Evolutionary conservation across 2,329 filamentous ascomycete genomes (phyloP).

Genomic region (Aspergillus jensenii): DNA sequence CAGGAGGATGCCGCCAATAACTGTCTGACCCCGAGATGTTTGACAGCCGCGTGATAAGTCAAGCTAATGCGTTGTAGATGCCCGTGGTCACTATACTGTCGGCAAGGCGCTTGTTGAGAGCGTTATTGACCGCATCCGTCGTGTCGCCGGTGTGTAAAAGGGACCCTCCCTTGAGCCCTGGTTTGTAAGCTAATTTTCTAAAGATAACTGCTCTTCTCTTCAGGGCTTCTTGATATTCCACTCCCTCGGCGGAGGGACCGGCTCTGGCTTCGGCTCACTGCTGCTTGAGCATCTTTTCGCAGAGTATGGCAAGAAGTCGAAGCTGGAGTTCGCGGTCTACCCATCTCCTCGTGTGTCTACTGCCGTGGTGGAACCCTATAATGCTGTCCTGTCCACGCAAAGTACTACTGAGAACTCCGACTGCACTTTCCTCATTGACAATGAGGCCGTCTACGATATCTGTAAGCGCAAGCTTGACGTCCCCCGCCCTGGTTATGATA

Average conservation of each 20-base stretch:
- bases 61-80: conserved; percentile 46
- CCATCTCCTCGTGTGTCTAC: conserved; percentile 63
- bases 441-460: conserved; percentile 68
- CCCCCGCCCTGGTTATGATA: conserved; percentile 62
- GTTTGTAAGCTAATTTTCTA: not conserved
- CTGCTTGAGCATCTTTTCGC: conserved; percentile 63
- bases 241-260: conserved; percentile 67
- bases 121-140: conserved; percentile 64
- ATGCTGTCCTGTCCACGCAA: conserved; percentile 56
- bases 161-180: not conserved
- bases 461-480: conserved; percentile 65
- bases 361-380: conserved; percentile 68
- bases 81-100: conserved; percentile 67
- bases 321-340: conserved; percentile 66
- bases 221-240: conserved; percentile 69
- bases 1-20: conserved; percentile 71
- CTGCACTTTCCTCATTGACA: conserved; percentile 68
- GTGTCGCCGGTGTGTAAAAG: conserved; percentile 55
- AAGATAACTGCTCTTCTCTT: conserved; percentile 65
- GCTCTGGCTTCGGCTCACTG: conserved; percentile 65
- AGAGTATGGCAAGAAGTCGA: conserved; percentile 67
- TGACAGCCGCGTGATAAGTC: not conserved
- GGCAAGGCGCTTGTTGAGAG: conserved; percentile 66
- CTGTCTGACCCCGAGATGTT: conserved; percentile 44
- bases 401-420: conserved; percentile 67